These are phyloP conservation scores for Ganoderma resinaceum DNA, from an alignment of 1,284 basidiomycete genomes.

Conservation along the genomic window DNA sequence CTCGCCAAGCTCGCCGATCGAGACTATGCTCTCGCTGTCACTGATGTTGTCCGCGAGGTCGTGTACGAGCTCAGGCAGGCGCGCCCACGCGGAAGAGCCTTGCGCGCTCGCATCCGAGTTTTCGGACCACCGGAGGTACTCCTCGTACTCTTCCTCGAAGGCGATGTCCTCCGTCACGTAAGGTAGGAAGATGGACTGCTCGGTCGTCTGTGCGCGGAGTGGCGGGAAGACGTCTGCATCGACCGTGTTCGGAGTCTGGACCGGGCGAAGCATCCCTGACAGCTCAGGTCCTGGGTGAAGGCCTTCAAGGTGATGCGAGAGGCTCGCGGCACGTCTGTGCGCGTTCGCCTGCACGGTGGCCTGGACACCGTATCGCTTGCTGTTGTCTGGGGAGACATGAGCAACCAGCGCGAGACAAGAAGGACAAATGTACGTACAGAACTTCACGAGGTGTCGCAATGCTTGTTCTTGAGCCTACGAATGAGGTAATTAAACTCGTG, in stretches of 20 bases:
- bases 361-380: conserved; percentile 78
- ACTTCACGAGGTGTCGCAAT: conserved; percentile 93
- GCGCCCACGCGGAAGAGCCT: conserved; percentile 76
- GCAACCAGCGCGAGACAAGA: conserved; percentile 11
- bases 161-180: conserved; percentile 87
- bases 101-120: conserved; percentile 49
- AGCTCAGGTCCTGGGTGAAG: conserved; percentile 78
- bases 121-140: conserved; percentile 78
- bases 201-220: conserved; percentile 80
- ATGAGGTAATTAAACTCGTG: conserved; percentile 7
- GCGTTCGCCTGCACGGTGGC: conserved; percentile 61
- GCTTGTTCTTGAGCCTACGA: conserved; percentile 93
- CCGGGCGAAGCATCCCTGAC: conserved; percentile 72
- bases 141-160: conserved; percentile 89
- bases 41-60: conserved; percentile 84
- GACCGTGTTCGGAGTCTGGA: conserved; percentile 77
- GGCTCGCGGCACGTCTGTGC: conserved; percentile 79
- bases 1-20: conserved; percentile 86
- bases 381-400: conserved; percentile 66
- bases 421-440: conserved; percentile 65
- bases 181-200: conserved; percentile 84
- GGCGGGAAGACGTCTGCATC: conserved; percentile 87
- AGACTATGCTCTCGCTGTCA: conserved; percentile 89
- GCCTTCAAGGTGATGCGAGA: conserved; percentile 81
- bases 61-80: conserved; percentile 72